Evolutionary conservation across 352 stramenopile genomes (phyloP).

Genomic region (Phytopythium delawarense): DNA sequence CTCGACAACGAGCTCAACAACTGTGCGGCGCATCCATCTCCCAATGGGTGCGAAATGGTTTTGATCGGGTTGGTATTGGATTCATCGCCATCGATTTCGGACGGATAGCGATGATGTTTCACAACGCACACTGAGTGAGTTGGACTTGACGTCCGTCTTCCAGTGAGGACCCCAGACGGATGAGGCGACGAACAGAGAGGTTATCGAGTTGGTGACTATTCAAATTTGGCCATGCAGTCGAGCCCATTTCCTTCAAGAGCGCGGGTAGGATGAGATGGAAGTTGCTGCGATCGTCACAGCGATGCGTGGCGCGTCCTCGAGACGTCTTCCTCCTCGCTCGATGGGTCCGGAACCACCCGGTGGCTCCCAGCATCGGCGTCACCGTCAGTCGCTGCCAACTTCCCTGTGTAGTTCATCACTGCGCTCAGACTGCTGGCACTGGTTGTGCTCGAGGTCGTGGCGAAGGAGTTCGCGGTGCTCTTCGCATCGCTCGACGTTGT

Average conservation of each 20-base stretch:
- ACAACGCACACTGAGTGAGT: no score
- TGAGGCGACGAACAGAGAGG: neutral
- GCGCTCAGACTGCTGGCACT: neutral
- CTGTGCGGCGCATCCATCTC: no score
- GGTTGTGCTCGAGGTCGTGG: neutral
- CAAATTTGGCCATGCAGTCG: neutral
- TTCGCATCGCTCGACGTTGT: neutral
- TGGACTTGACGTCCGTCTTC: neutral
- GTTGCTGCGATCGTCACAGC: neutral
- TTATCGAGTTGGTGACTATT: neutral
- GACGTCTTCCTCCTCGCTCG: neutral
- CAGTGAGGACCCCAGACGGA: no score
- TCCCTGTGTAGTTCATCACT: conserved; percentile 2
- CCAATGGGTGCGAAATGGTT: no score
- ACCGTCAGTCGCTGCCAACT: neutral
- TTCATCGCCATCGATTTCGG: no score
- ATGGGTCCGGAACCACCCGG: neutral
- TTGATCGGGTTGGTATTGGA: no score
- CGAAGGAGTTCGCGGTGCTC: neutral
- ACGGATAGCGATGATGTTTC: no score
- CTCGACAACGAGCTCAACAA: no score
- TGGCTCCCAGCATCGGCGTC: neutral
- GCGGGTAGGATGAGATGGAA: neutral
- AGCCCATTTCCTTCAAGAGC: neutral
- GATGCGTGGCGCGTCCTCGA: neutral